A percentile compares a stretch with the other conserved stretches of the same genome.
phyloP scores from a whole-genome alignment of 2,329 filamentous ascomycete species.

The Stemphylium beticola region DNA sequence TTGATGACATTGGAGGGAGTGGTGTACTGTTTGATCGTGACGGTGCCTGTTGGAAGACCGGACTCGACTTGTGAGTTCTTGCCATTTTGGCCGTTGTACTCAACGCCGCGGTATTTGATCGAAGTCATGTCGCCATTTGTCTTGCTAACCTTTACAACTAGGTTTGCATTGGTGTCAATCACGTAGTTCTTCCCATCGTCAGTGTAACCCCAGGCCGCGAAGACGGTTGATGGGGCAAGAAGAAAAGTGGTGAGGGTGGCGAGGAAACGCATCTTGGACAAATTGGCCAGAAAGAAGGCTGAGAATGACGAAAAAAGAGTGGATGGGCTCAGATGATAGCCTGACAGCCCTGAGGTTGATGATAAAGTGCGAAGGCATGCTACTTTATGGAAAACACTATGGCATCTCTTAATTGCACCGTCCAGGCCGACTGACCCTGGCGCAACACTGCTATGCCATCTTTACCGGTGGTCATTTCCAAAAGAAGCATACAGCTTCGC shows the following conservation, averaged over 20 bases:
- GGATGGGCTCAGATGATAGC: not conserved
- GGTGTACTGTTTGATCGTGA: conserved; percentile 51
- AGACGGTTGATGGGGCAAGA: conserved; percentile 38
- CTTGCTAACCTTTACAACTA: conserved; percentile 42
- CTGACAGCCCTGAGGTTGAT: not conserved
- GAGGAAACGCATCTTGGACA: conserved; percentile 23
- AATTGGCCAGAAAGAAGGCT: not conserved
- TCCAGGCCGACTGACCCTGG: too few species aligned
- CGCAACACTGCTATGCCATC: not conserved
- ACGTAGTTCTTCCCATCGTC: conserved; percentile 50
- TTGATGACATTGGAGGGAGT: conserved; percentile 55
- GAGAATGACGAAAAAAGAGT: not conserved
- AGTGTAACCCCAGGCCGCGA: conserved; percentile 51
- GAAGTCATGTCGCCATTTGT: conserved; percentile 67
- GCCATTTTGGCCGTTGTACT: conserved; percentile 55
- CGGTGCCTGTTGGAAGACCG: conserved; percentile 61
- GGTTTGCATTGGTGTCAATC: conserved; percentile 41
- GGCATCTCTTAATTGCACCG: not conserved
- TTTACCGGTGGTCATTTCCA: not conserved
- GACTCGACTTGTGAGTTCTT: conserved; percentile 61
- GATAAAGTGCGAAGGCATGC: not conserved
- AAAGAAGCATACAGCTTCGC: not conserved
- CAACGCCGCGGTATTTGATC: conserved; percentile 63
- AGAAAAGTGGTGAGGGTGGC: conserved; percentile 18
- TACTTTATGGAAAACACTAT: not conserved